Conservation (phyloP, 73 alveolate genomes). For the Tetrahymena malaccensis region DNA sequence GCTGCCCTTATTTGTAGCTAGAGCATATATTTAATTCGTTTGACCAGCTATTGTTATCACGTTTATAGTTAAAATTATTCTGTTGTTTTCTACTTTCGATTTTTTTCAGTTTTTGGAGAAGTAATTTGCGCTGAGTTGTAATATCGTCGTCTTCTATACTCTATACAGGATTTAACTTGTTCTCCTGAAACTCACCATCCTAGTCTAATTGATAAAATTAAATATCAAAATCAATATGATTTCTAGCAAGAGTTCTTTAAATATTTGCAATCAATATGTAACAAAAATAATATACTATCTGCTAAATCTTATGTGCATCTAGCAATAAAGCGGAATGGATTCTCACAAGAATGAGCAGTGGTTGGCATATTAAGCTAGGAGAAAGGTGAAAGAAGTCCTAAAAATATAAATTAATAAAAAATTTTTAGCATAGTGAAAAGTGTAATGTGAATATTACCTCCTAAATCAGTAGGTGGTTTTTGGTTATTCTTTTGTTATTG, state of each 20-base stretch:
- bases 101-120: neutral
- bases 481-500: neutral
- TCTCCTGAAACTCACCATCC: neutral
- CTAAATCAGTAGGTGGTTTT: neutral
- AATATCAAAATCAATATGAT: neutral
- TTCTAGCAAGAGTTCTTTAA: neutral
- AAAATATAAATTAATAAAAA: neutral
- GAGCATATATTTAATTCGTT: neutral
- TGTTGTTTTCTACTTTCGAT: neutral
- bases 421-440: neutral
- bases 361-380: neutral
- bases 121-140: neutral
- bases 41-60: neutral
- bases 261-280: neutral
- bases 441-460: neutral
- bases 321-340: neutral
- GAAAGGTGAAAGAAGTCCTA: neutral
- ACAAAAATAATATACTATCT: neutral
- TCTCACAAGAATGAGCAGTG: neutral
- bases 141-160: neutral
- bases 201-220: neutral
- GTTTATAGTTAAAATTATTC: neutral
- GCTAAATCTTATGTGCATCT: neutral
- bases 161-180: neutral
- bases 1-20: neutral